Percentiles rank a stretch among this genome's conserved stretches.
These are phyloP conservation scores for Blastobotrys mokoenaii DNA, from an alignment of 805 yeast genomes.

Conservation along the genomic window DNA sequence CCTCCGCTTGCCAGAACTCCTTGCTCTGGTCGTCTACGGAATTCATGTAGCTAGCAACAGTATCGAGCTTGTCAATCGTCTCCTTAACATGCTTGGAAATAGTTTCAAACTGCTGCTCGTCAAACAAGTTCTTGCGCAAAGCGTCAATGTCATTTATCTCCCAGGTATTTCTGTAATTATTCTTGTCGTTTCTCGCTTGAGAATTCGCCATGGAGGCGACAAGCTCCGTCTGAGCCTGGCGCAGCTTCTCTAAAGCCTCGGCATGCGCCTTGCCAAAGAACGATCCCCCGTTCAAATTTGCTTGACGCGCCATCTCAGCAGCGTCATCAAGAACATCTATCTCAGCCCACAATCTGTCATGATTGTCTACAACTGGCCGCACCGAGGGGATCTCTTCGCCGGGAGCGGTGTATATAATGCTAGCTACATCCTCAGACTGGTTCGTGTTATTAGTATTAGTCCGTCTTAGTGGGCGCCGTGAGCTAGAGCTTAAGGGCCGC, in stretches of 20 bases:
- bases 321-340: slow-evolving; percentile 81
- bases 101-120: slow-evolving; percentile 44
- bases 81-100: slow-evolving; percentile 42
- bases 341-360: slow-evolving; percentile 80
- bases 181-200: slow-evolving; percentile 21
- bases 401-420: too few species aligned
- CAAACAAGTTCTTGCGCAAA: slow-evolving; percentile 32
- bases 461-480: too few species aligned
- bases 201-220: slow-evolving; percentile 33
- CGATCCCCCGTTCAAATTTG: slow-evolving; percentile 23
- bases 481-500: too few species aligned
- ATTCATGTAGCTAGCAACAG: slow-evolving; percentile 39
- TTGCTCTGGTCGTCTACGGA: slow-evolving; percentile 25
- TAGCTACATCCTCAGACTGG: too few species aligned
- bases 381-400: slow-evolving; percentile 42
- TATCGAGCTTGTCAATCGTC: slow-evolving; percentile 41
- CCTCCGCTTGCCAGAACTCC: slow-evolving; percentile 21
- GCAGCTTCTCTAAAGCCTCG: slow-evolving; percentile 42
- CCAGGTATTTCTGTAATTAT: slow-evolving; percentile 27
- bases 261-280: slow-evolving; percentile 39
- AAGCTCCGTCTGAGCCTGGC: slow-evolving; percentile 47
- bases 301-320: slow-evolving; percentile 42
- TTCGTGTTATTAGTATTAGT: not conserved
- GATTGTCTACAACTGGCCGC: slow-evolving; percentile 53
- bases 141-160: slow-evolving; percentile 27